These are phyloP conservation scores for Arachis monticola DNA, from an alignment of 331 rosid genomes.

Conservation along the genomic window DNA sequence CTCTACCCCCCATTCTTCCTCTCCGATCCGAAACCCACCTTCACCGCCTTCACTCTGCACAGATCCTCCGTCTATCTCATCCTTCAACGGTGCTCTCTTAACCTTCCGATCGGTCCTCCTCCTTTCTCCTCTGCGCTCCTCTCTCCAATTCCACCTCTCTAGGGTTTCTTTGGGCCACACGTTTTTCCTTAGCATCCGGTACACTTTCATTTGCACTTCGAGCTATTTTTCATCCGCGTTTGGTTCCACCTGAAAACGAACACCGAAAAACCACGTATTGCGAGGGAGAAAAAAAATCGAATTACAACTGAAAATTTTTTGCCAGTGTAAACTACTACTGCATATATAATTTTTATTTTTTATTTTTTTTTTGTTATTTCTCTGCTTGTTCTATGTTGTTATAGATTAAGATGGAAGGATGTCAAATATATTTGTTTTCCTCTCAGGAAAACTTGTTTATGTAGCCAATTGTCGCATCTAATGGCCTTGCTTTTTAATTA, in stretches of 20 bases:
- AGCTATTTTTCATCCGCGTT: conserved; percentile 27
- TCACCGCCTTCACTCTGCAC: conserved; percentile 33
- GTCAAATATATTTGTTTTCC: not conserved
- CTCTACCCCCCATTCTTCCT: conserved; percentile 7
- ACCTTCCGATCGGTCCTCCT: conserved; percentile 32
- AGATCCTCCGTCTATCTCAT: conserved; percentile 41
- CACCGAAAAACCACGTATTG: not conserved
- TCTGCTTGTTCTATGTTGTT: not conserved
- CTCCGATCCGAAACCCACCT: conserved; percentile 54
- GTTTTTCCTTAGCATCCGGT: conserved; percentile 9
- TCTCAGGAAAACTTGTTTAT: not conserved
- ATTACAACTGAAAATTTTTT: conserved; percentile 30
- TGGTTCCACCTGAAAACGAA: conserved; percentile 26
- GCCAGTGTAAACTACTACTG: conserved; percentile 25
- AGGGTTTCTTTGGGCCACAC: conserved; percentile 71
- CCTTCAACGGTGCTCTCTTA: conserved; percentile 1
- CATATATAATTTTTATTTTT: not conserved
- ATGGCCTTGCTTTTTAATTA: not conserved
- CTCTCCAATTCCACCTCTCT: conserved; percentile 36
- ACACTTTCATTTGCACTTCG: conserved; percentile 14
- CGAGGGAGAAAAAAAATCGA: not conserved
- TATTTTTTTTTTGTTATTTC: not conserved
- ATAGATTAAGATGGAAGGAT: not conserved
- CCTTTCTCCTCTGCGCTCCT: not conserved
- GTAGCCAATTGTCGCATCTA: conserved; percentile 12